Percentiles rank a stretch among this genome's conserved stretches.
Conservation (phyloP, 768 basidiomycete species). For the Infundibulicybe gibba region DNA sequence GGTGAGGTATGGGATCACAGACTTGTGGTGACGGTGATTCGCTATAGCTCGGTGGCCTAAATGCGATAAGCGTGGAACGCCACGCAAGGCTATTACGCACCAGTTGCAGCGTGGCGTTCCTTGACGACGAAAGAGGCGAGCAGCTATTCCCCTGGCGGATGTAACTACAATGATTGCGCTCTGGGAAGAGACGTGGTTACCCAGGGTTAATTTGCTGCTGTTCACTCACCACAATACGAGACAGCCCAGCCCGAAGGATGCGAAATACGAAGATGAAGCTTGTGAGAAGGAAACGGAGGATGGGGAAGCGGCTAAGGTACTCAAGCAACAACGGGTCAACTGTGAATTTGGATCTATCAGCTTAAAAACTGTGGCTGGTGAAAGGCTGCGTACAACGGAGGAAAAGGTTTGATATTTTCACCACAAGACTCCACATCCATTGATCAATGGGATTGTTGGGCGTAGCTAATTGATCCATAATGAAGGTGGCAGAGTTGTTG, state of each 20-base stretch:
- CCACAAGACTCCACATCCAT: constrained; percentile 2
- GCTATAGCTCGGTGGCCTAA: no score
- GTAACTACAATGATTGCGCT: constrained; percentile 21
- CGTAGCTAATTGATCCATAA: constrained; percentile 25
- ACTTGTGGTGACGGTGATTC: no score
- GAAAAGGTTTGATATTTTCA: constrained; percentile 4
- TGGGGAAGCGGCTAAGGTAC: constrained; percentile 19
- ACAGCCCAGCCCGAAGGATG: constrained; percentile 25
- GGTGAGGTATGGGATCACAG: not conserved
- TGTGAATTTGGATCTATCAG: constrained; percentile 9
- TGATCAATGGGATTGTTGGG: not conserved
- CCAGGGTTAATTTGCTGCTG: no score
- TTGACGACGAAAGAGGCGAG: no score
- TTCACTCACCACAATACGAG: constrained; percentile 38
- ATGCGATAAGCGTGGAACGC: no score
- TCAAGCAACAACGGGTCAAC: constrained; percentile 24
- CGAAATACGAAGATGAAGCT: constrained; percentile 23
- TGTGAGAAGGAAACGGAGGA: constrained; percentile 19
- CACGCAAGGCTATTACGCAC: no score
- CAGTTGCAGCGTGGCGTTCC: no score
- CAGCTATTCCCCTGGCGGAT: no score
- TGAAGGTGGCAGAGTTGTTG: constrained; percentile 35
- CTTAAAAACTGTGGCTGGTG: no score
- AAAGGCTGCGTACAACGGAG: not conserved
- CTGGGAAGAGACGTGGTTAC: constrained; percentile 2